A percentile compares a stretch with the other conserved stretches of the same genome.
Evolutionary conservation across 495 filamentous ascomycete genomes (phyloP).

Genomic region (Penicillium samsonianum): DNA sequence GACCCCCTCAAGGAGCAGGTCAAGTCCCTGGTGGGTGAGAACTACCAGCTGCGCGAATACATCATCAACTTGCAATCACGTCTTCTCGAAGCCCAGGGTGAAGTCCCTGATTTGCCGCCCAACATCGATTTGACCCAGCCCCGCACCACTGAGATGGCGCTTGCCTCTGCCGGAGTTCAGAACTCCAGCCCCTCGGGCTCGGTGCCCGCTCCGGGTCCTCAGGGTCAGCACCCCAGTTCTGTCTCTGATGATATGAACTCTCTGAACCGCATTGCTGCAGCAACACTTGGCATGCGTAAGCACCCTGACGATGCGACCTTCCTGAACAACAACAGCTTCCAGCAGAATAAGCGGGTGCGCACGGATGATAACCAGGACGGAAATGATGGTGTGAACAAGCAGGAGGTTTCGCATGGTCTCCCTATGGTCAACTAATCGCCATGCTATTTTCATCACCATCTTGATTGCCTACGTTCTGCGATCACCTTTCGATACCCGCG

Average conservation of each 20-base stretch:
- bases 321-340: constrained; percentile 34
- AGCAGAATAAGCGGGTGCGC: constrained; percentile 37
- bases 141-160: constrained; percentile 35
- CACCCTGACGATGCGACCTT: constrained; percentile 41
- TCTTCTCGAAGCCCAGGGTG: constrained; percentile 79
- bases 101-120: constrained; percentile 77
- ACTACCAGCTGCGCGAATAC: constrained; percentile 88
- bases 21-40: constrained; percentile 78
- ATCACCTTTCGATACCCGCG: constrained; percentile 21
- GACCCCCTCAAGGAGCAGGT: constrained; percentile 66
- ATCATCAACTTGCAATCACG: constrained; percentile 85
- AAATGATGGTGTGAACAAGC: constrained; percentile 31
- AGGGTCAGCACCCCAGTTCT: constrained; percentile 30
- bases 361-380: constrained; percentile 35
- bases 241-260: constrained; percentile 47
- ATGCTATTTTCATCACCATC: background rate
- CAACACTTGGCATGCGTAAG: constrained; percentile 51
- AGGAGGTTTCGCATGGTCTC: constrained; percentile 36
- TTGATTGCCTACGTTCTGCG: constrained; percentile 3
- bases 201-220: constrained; percentile 18
- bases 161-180: constrained; percentile 23
- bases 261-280: constrained; percentile 49
- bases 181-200: constrained; percentile 14
- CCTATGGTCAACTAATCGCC: constrained; percentile 25
- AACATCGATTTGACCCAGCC: constrained; percentile 57